These are phyloP conservation scores for Arthrobotrys pseudoclavata DNA, from an alignment of 2,329 filamentous ascomycete species.

Conservation along the genomic window DNA sequence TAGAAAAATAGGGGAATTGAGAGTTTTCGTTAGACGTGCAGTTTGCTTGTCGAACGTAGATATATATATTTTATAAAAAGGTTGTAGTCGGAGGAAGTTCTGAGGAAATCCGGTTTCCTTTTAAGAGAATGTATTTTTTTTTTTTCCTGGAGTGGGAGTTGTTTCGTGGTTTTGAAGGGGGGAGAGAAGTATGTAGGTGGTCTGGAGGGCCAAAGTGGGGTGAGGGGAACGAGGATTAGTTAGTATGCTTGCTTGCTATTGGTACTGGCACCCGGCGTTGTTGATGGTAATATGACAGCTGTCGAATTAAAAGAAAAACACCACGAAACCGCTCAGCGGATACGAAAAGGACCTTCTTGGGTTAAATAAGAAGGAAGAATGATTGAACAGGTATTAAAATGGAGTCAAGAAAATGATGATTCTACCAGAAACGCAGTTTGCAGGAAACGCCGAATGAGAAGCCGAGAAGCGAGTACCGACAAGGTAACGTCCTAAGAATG, in stretches of 20 bases:
- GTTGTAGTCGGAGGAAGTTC: background rate
- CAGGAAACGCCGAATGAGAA: conserved; percentile 28
- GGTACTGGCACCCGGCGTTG: conserved; percentile 49
- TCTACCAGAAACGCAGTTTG: conserved; percentile 21
- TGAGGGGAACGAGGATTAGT: conserved; percentile 55
- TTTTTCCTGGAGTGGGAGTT: conserved; percentile 6
- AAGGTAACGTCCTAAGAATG: background rate
- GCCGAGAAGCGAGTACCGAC: conserved; percentile 13
- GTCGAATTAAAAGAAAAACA: conserved; percentile 26
- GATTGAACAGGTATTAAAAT: conserved; percentile 16
- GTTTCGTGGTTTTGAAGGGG: conserved; percentile 26
- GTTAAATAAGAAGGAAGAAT: background rate
- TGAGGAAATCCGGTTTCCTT: conserved; percentile 58
- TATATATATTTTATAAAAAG: background rate
- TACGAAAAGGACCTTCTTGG: conserved; percentile 2
- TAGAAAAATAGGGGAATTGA: conserved; percentile 4
- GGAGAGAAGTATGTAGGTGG: conserved; percentile 18
- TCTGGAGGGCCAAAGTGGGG: conserved; percentile 45
- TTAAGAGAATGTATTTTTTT: conserved; percentile 8
- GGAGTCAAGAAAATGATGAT: conserved; percentile 1
- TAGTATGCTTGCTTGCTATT: conserved; percentile 27
- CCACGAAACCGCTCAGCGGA: conserved; percentile 45
- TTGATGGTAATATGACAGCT: conserved; percentile 24
- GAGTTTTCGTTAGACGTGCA: conserved; percentile 15
- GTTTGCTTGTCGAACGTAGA: conserved; percentile 1